phyloP scores from a whole-genome alignment of 2,329 filamentous ascomycete genomes.

The Pyrenochaeta sp. region DNA sequence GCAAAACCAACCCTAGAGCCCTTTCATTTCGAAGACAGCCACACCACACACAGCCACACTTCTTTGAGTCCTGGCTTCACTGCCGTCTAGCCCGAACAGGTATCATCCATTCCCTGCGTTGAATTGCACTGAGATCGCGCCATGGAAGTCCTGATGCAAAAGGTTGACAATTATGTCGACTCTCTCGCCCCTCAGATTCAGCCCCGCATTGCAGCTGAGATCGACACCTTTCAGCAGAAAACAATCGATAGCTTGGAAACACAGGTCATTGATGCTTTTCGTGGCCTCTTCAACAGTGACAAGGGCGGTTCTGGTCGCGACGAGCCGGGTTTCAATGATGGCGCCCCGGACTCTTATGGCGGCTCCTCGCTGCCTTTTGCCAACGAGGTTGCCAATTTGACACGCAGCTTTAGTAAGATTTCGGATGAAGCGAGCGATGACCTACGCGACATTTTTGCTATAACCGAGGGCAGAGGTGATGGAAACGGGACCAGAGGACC shows the following conservation, averaged over 20 bases:
- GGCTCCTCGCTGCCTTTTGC: conserved; percentile 40
- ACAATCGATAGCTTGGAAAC: conserved; percentile 42
- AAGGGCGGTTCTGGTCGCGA: conserved; percentile 20
- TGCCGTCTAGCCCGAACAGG: too few species aligned
- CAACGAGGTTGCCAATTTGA: conserved; percentile 39
- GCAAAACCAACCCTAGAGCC: too few species aligned
- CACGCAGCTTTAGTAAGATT: conserved; percentile 37
- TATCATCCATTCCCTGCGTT: too few species aligned
- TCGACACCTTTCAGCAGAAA: conserved; percentile 41
- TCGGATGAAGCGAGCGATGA: conserved; percentile 38
- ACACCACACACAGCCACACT: too few species aligned
- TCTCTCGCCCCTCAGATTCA: conserved; percentile 42
- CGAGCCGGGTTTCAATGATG: conserved; percentile 30
- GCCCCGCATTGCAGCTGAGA: conserved; percentile 40
- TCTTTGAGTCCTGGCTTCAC: too few species aligned
- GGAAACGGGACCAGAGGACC: too few species aligned
- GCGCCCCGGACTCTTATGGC: conserved; percentile 39
- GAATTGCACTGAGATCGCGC: too few species aligned
- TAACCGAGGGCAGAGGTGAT: too few species aligned
- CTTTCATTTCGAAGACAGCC: too few species aligned
- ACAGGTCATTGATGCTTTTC: conserved; percentile 40
- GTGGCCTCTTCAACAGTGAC: conserved; percentile 37
- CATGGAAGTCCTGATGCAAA: too few species aligned
- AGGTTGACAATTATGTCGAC: conserved; percentile 42
- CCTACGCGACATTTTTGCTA: conserved; percentile 38